phyloP scores from a whole-genome alignment of 2,329 filamentous ascomycete genomes.

The Colletotrichum simmondsii region DNA sequence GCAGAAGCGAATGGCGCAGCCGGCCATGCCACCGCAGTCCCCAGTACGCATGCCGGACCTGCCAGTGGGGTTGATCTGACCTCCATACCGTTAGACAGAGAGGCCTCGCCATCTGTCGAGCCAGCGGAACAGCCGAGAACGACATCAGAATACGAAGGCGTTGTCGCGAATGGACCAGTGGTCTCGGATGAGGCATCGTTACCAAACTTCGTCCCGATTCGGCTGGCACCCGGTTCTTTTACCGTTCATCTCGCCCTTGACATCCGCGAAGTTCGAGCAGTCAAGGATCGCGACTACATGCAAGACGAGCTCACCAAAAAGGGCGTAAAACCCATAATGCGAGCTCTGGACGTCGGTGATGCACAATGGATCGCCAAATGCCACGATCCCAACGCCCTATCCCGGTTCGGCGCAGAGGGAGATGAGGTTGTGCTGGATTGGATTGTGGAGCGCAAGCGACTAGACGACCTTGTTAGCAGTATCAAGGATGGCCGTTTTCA shows the following conservation, averaged over 20 bases:
- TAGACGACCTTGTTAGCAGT: constrained; percentile 82
- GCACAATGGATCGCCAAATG: constrained; percentile 83
- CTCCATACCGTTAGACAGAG: not conserved
- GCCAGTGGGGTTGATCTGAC: constrained; percentile 2
- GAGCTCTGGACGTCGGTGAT: constrained; percentile 78
- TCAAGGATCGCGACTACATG: constrained; percentile 81
- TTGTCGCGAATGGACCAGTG: constrained; percentile 52
- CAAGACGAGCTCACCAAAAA: constrained; percentile 76
- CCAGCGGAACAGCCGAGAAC: constrained; percentile 36
- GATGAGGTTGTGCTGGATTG: constrained; percentile 81
- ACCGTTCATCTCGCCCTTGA: constrained; percentile 80
- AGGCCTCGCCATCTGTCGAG: constrained; percentile 9
- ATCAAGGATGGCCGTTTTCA: constrained; percentile 87
- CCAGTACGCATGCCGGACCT: constrained; percentile 31
- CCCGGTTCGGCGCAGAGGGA: constrained; percentile 68
- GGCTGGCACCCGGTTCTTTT: constrained; percentile 73
- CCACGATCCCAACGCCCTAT: constrained; percentile 66
- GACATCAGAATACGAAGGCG: constrained; percentile 45
- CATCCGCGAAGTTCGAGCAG: constrained; percentile 78
- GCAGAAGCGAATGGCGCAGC: constrained; percentile 37
- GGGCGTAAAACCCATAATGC: constrained; percentile 73
- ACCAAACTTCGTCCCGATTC: constrained; percentile 68
- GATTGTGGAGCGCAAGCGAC: constrained; percentile 83
- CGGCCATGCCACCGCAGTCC: constrained; percentile 32
- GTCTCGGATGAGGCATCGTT: constrained; percentile 45